A percentile compares a stretch with the other conserved stretches of the same genome.
These are phyloP conservation scores for Populus ilicifolia DNA, from an alignment of 345 rosid species.

Conservation along the genomic window DNA sequence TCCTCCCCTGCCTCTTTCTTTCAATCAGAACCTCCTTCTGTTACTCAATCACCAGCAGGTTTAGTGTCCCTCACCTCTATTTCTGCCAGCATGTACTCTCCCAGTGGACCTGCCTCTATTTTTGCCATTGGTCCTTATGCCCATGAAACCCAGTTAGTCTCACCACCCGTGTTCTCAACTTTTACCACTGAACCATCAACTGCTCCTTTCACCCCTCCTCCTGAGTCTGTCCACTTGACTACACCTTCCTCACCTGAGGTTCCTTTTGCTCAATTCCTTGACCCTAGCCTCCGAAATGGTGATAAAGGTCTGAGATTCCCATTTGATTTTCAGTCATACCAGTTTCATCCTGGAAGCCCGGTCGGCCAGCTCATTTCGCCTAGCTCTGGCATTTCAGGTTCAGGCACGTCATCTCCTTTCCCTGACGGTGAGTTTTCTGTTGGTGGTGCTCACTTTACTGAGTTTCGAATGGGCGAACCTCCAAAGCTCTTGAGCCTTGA, in stretches of 20 bases:
- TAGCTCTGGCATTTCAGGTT: slow-evolving; percentile 79
- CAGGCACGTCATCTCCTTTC: slow-evolving; percentile 91
- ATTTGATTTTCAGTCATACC: slow-evolving; percentile 71
- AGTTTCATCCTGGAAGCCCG: slow-evolving; percentile 94
- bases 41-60: slow-evolving; percentile 78
- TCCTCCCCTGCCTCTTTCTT: slow-evolving; percentile 95
- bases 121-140: slow-evolving; percentile 96
- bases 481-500: slow-evolving; percentile 65
- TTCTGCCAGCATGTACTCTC: slow-evolving; percentile 66
- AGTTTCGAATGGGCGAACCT: slow-evolving; percentile 57
- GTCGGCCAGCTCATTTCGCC: slow-evolving; percentile 86
- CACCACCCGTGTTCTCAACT: slow-evolving; percentile 90
- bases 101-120: slow-evolving; percentile 68
- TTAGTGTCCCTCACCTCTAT: slow-evolving; percentile 51
- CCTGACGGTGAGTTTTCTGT: slow-evolving; percentile 55
- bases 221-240: slow-evolving; percentile 72
- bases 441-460: slow-evolving; percentile 41
- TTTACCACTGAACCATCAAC: slow-evolving; percentile 98
- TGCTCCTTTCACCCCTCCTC: slow-evolving; percentile 91
- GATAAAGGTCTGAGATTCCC: slow-evolving; percentile 46
- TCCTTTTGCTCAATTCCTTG: slow-evolving; percentile 84
- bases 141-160: slow-evolving; percentile 80
- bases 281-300: slow-evolving; percentile 36
- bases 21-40: slow-evolving; percentile 90
- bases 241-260: slow-evolving; percentile 97